Percentiles rank a stretch among this genome's conserved stretches.
These are phyloP conservation scores for Coniochaeta sp. DNA, from an alignment of 2,329 filamentous ascomycete species.

Conservation along the genomic window DNA sequence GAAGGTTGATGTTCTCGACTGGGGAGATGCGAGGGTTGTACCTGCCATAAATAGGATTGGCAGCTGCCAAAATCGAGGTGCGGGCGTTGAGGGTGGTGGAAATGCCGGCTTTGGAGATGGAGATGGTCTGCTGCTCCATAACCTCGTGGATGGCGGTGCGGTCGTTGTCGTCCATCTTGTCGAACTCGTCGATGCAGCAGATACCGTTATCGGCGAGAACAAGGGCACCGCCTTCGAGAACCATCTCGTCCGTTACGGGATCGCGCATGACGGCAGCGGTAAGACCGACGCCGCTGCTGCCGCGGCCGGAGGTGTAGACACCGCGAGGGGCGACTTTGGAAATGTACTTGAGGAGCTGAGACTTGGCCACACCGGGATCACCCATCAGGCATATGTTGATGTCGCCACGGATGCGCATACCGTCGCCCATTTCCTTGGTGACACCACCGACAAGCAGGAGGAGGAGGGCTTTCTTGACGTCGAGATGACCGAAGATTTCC, in stretches of 20 bases:
- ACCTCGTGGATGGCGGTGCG: constrained; percentile 80
- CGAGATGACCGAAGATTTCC: constrained; percentile 92
- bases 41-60: constrained; percentile 93
- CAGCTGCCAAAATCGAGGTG: constrained; percentile 90
- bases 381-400: constrained; percentile 99
- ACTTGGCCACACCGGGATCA: constrained; percentile 98
- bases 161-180: constrained; percentile 84
- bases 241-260: constrained; percentile 78
- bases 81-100: constrained; percentile 82
- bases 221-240: constrained; percentile 71
- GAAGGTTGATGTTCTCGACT: constrained; percentile 98
- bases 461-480: constrained; percentile 97
- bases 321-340: constrained; percentile 94
- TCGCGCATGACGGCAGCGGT: constrained; percentile 80
- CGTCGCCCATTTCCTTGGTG: constrained; percentile 92
- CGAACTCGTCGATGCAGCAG: constrained; percentile 81
- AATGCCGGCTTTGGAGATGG: constrained; percentile 69
- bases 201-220: constrained; percentile 77
- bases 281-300: constrained; percentile 74
- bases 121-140: constrained; percentile 84
- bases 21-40: constrained; percentile 97
- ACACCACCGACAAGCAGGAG: constrained; percentile 93
- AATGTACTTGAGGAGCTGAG: constrained; percentile 96
- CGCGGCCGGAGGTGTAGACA: constrained; percentile 74
- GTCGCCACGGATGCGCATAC: constrained; percentile 97